These are phyloP conservation scores for Metarhizium anisopliae DNA, from an alignment of 2,329 filamentous ascomycete species.

Conservation along the genomic window DNA sequence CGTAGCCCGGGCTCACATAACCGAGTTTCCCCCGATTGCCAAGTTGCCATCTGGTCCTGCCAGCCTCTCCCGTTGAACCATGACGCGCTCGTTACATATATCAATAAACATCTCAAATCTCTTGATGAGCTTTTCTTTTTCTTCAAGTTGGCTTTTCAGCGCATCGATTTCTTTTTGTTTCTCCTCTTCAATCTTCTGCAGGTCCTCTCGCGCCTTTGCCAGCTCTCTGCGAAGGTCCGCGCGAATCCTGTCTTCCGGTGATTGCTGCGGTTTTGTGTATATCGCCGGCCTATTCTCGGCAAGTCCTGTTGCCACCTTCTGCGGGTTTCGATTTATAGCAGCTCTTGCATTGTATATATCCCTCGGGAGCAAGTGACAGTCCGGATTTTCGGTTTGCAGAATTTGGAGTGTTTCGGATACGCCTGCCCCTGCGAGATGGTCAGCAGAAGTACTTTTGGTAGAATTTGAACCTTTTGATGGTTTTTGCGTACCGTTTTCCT, in stretches of 20 bases:
- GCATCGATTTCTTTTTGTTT: constrained; percentile 49
- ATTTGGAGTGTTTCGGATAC: constrained; percentile 59
- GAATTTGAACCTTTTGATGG: constrained; percentile 2
- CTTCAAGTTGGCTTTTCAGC: constrained; percentile 49
- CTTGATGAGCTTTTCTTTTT: constrained; percentile 53
- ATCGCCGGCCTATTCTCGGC: constrained; percentile 55
- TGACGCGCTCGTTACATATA: constrained; percentile 58
- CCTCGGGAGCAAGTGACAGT: constrained; percentile 52
- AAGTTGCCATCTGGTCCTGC: constrained; percentile 18
- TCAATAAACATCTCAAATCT: constrained; percentile 64
- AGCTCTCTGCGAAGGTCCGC: constrained; percentile 53
- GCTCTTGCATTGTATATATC: constrained; percentile 62
- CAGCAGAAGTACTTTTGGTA: constrained; percentile 8
- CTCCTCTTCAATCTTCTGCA: constrained; percentile 46
- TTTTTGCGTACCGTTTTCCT: constrained; percentile 49
- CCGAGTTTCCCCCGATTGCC: constrained; percentile 17
- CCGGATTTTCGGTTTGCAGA: constrained; percentile 53
- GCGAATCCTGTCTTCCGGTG: constrained; percentile 54
- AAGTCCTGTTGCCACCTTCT: constrained; percentile 49
- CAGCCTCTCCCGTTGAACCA: constrained; percentile 50
- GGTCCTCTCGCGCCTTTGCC: constrained; percentile 46
- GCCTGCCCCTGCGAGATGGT: constrained; percentile 41
- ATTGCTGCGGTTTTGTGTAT: constrained; percentile 56
- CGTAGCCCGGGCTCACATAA: constrained; percentile 8
- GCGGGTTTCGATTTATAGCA: constrained; percentile 56